Conservation (phyloP, 306 rosid genomes). For the Pyrus betulifolia region DNA sequence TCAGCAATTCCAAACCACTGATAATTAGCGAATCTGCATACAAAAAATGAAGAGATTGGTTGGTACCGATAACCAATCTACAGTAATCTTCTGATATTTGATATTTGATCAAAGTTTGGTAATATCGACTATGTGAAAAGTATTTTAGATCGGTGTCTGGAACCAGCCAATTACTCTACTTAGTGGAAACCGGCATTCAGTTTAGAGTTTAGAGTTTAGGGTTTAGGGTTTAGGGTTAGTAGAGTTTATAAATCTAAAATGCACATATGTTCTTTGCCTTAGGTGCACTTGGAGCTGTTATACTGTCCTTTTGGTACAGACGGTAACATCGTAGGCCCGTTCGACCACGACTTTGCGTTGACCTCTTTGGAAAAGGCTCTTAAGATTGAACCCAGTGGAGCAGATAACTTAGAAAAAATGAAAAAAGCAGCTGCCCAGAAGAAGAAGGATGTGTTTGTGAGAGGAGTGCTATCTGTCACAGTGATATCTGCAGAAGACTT, state of each 20-base stretch:
- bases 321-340: conserved; percentile 41
- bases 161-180: not conserved
- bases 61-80: not conserved
- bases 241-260: not conserved
- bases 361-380: conserved; percentile 71
- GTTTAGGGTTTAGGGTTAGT: too few species aligned
- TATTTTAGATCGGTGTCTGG: not conserved
- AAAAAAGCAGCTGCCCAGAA: conserved; percentile 22
- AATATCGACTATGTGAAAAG: not conserved
- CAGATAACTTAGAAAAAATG: conserved; percentile 24
- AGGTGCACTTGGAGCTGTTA: conserved; percentile 95
- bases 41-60: too few species aligned
- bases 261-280: not conserved
- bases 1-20: too few species aligned
- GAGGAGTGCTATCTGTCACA: conserved; percentile 88
- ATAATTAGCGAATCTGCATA: too few species aligned
- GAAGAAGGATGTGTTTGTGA: conserved; percentile 64
- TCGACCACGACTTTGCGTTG: conserved; percentile 47
- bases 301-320: conserved; percentile 67
- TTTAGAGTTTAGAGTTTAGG: too few species aligned
- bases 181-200: too few species aligned
- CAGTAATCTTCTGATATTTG: not conserved
- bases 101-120: not conserved
- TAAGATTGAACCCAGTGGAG: conserved; percentile 27
- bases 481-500: conserved; percentile 86